A percentile compares a stretch with the other conserved stretches of the same genome.
Evolutionary conservation across 1,284 basidiomycete genomes (phyloP).

Genomic region (Sanghuangporus sanghuang): DNA sequence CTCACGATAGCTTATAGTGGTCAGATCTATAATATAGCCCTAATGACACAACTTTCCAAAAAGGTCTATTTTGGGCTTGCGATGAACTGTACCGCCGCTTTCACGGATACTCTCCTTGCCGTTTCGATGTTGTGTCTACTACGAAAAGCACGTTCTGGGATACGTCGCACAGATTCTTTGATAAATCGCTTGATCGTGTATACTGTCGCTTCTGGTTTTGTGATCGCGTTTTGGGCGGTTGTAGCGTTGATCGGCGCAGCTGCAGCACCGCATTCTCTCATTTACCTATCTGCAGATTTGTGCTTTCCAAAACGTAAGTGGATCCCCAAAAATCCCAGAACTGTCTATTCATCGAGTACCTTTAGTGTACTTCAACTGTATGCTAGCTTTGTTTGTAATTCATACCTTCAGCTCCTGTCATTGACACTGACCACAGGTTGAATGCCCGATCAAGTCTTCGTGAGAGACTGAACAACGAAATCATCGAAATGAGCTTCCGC

Average conservation of each 20-base stretch:
- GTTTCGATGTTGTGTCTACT: slow-evolving; percentile 33
- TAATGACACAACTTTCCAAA: slow-evolving; percentile 27
- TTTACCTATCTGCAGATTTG: slow-evolving; percentile 10
- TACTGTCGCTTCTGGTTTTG: slow-evolving; percentile 39
- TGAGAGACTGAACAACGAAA: too few species aligned
- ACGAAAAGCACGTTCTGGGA: slow-evolving; percentile 25
- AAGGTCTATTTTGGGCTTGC: slow-evolving; percentile 47
- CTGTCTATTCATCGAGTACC: too few species aligned
- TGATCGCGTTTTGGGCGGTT: slow-evolving; percentile 26
- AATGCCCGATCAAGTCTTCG: too few species aligned
- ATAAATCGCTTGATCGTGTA: slow-evolving; percentile 39
- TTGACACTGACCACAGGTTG: too few species aligned
- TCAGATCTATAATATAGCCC: neutral
- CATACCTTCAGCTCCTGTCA: too few species aligned
- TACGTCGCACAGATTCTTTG: slow-evolving; percentile 24
- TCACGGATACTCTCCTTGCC: slow-evolving; percentile 35
- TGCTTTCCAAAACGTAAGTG: slow-evolving; percentile 1
- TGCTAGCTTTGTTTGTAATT: neutral
- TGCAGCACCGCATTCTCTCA: slow-evolving; percentile 5
- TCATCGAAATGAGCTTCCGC: too few species aligned
- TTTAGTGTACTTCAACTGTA: neutral
- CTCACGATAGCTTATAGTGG: slow-evolving; percentile 16
- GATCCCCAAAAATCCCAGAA: neutral
- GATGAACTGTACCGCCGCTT: slow-evolving; percentile 5
- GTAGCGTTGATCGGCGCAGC: slow-evolving; percentile 2